Percentiles rank a stretch among this genome's conserved stretches.
These are phyloP conservation scores for Vaucheria bursata DNA, from an alignment of 352 stramenopile genomes.

Conservation along the genomic window DNA sequence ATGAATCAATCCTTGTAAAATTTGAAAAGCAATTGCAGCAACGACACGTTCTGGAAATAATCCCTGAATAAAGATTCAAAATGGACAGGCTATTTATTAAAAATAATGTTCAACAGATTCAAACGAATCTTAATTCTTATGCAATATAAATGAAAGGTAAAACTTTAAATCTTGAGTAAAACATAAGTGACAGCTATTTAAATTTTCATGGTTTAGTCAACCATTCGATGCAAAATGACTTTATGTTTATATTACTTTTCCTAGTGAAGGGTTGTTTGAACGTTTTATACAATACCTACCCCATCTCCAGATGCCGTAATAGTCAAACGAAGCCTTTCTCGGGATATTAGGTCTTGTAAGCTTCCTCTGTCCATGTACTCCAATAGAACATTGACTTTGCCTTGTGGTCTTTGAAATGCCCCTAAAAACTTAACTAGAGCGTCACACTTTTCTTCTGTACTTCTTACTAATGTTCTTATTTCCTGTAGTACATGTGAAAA, in stretches of 20 bases:
- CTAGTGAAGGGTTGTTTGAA: too few relatives aligned
- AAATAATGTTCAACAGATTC: too few relatives aligned
- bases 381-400: constrained; percentile 22
- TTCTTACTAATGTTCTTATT: constrained; percentile 1
- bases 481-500: constrained; percentile 1
- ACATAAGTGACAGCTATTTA: too few relatives aligned
- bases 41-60: not conserved
- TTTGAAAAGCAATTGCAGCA: not conserved
- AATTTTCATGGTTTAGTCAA: too few relatives aligned
- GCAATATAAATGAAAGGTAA: too few relatives aligned
- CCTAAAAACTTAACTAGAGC: constrained; percentile 27
- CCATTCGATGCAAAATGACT: too few relatives aligned
- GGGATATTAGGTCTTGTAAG: constrained; percentile 19
- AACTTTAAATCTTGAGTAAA: too few relatives aligned
- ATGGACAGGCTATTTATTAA: not conserved
- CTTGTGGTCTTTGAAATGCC: constrained; percentile 27
- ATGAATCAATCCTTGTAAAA: not conserved
- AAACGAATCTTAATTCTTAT: too few relatives aligned
- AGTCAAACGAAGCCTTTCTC: not conserved
- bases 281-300: too few relatives aligned
- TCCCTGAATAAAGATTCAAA: not conserved
- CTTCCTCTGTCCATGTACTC: constrained; percentile 41
- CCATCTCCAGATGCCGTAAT: not conserved
- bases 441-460: constrained; percentile 13
- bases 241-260: too few relatives aligned